Percentiles rank a stretch among this genome's conserved stretches.
phyloP scores from a whole-genome alignment of 2,329 filamentous ascomycete species.

The Plectosphaerella cucumerina region DNA sequence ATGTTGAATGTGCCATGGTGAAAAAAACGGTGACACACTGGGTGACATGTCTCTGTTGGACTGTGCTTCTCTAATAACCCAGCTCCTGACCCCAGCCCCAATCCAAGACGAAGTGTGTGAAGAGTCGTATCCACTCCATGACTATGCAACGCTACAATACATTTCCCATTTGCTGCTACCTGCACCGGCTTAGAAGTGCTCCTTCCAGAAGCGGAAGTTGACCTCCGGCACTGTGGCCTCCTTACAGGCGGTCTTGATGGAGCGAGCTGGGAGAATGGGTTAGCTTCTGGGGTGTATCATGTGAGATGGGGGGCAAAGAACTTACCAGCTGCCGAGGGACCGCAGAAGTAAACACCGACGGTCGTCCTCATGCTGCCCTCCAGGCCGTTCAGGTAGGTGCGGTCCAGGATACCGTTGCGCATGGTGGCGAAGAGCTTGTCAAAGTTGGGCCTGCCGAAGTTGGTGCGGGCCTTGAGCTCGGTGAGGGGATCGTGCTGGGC shows the following conservation, averaged over 20 bases:
- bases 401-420: slow-evolving; percentile 81
- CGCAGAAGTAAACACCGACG: slow-evolving; percentile 97
- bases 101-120: no score
- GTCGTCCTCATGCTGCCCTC: slow-evolving; percentile 75
- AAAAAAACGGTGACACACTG: no score
- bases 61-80: no score
- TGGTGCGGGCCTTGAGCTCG: slow-evolving; percentile 82
- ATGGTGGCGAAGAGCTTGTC: slow-evolving; percentile 73
- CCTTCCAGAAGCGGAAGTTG: slow-evolving; percentile 98
- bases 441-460: slow-evolving; percentile 94
- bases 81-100: no score
- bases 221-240: slow-evolving; percentile 71
- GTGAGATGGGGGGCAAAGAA: slow-evolving; percentile 10
- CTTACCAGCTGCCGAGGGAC: slow-evolving; percentile 67
- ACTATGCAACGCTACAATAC: not conserved
- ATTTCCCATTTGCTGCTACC: not conserved
- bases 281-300: slow-evolving; percentile 19
- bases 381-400: slow-evolving; percentile 79
- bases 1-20: no score
- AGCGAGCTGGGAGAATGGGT: slow-evolving; percentile 60
- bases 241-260: slow-evolving; percentile 80
- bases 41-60: no score
- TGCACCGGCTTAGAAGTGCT: slow-evolving; percentile 63
- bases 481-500: slow-evolving; percentile 85
- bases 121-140: no score